A percentile compares a stretch with the other conserved stretches of the same genome.
These are phyloP conservation scores for Populus hybrid DNA, from an alignment of 441 rosid genomes.

Conservation along the genomic window DNA sequence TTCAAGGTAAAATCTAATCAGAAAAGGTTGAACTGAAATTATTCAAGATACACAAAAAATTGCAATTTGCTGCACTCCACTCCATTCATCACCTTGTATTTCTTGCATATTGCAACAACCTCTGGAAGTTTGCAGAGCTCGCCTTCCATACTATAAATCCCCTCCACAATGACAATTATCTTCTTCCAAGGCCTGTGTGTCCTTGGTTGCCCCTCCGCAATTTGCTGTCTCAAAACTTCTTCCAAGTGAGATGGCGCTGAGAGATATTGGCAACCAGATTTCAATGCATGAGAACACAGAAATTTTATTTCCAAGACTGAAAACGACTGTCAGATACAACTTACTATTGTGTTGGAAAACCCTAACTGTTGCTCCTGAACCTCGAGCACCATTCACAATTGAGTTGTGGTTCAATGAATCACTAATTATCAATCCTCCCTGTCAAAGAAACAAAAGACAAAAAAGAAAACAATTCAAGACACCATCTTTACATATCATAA, in stretches of 20 bases:
- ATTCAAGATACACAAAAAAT: not conserved
- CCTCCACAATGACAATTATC: conserved; percentile 78
- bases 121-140: conserved; percentile 81
- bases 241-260: conserved; percentile 87
- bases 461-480: not conserved
- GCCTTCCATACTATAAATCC: conserved; percentile 94
- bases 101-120: conserved; percentile 75
- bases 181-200: conserved; percentile 95
- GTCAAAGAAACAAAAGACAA: not conserved
- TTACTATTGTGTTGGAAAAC: conserved; percentile 52
- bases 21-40: not conserved
- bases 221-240: conserved; percentile 80
- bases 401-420: conserved; percentile 90
- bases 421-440: conserved; percentile 81
- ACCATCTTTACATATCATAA: not conserved
- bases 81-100: conserved; percentile 56
- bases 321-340: conserved; percentile 21
- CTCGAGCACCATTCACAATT: conserved; percentile 88
- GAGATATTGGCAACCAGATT: conserved; percentile 1
- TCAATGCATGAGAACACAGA: not conserved
- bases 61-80: not conserved
- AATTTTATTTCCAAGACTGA: not conserved
- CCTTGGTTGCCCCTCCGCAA: conserved; percentile 86
- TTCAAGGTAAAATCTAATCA: not conserved
- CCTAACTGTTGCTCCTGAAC: conserved; percentile 73